phyloP scores from a whole-genome alignment of 2,329 filamentous ascomycete species.

The Dactylellina leptospora region DNA sequence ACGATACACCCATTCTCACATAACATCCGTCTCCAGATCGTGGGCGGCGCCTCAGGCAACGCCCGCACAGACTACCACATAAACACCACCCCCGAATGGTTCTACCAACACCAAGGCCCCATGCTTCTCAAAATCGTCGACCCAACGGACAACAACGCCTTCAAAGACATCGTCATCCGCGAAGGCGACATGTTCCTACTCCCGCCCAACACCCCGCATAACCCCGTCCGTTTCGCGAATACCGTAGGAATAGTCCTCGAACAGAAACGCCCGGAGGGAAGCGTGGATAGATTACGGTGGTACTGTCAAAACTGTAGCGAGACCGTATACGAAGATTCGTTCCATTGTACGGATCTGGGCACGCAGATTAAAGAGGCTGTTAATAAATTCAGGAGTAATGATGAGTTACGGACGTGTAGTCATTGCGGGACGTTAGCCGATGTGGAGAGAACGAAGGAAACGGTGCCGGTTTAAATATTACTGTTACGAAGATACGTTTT shows the following conservation, averaged over 20 bases:
- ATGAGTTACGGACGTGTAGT: constrained; percentile 76
- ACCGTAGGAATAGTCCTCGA: constrained; percentile 93
- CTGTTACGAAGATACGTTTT: not conserved
- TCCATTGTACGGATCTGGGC: constrained; percentile 88
- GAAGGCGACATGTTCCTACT: constrained; percentile 95
- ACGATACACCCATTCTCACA: not conserved
- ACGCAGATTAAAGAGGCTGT: constrained; percentile 95
- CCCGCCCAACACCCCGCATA: constrained; percentile 93
- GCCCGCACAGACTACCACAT: constrained; percentile 98
- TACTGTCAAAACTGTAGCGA: constrained; percentile 78
- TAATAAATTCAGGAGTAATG: constrained; percentile 77
- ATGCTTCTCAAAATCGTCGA: constrained; percentile 96
- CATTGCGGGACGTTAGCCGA: constrained; percentile 77
- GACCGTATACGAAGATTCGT: constrained; percentile 83
- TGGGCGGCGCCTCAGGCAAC: constrained; percentile 82
- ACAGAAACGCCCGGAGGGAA: constrained; percentile 75
- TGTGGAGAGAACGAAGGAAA: constrained; percentile 44
- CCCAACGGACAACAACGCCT: constrained; percentile 65
- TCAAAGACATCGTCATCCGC: constrained; percentile 85
- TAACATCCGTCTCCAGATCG: constrained; percentile 68
- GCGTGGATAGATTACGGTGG: constrained; percentile 84
- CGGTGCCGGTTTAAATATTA: constrained; percentile 10
- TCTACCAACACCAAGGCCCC: constrained; percentile 92
- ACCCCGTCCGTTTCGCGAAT: constrained; percentile 89
- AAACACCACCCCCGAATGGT: constrained; percentile 95